phyloP scores from a whole-genome alignment of 2,329 filamentous ascomycete genomes.

The Alternaria sp. region DNA sequence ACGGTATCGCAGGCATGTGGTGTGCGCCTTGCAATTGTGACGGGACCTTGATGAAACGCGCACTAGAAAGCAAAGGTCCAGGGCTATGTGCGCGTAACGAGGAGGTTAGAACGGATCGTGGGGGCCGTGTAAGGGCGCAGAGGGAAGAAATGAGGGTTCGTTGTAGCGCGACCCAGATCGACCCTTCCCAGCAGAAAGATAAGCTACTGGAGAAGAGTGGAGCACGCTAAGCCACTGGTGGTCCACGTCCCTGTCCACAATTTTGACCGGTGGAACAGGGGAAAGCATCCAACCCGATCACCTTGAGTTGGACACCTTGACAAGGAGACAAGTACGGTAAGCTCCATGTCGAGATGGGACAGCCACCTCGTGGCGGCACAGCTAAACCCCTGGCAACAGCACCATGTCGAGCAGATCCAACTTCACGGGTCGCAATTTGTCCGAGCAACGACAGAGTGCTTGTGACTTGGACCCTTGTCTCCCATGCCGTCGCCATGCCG shows the following conservation, averaged over 20 bases:
- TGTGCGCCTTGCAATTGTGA: not conserved
- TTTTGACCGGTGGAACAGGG: conserved; percentile 11
- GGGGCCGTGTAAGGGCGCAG: conserved; percentile 15
- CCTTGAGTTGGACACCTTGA: conserved; percentile 6
- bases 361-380: conserved; percentile 15
- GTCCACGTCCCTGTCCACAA: conserved; percentile 1
- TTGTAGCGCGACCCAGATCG: conserved; percentile 22
- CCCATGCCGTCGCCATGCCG: conserved; percentile 10
- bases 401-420: conserved; percentile 16
- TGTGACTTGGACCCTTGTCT: conserved; percentile 16
- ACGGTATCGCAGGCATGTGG: not conserved
- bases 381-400: conserved; percentile 2
- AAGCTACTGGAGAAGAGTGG: conserved; percentile 24
- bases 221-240: conserved; percentile 8
- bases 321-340: not conserved
- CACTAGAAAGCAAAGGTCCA: not conserved
- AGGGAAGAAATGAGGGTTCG: conserved; percentile 20
- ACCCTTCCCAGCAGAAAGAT: conserved; percentile 13
- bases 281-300: not conserved
- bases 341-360: not conserved
- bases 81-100: not conserved
- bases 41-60: conserved; percentile 3
- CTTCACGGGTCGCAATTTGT: conserved; percentile 9
- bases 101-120: conserved; percentile 13
- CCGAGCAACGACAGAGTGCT: conserved; percentile 9